A percentile compares a stretch with the other conserved stretches of the same genome.
Evolutionary conservation across 2,329 filamentous ascomycete species (phyloP).

Genomic region (Epichloe sibirici): DNA sequence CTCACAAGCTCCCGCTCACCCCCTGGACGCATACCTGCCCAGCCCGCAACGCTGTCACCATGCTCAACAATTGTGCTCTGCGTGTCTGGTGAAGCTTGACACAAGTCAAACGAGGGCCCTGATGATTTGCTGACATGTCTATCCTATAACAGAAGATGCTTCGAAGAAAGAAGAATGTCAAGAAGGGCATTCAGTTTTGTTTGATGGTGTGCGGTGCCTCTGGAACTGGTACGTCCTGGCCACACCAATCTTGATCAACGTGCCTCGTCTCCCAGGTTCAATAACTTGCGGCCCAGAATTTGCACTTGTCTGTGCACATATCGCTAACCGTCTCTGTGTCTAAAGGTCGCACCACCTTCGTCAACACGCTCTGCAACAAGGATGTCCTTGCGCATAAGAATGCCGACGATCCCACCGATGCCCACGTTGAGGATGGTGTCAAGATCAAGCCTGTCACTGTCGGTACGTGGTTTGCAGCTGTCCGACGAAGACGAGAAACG

Average conservation of each 20-base stretch:
- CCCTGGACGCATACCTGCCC: background rate
- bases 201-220: slow-evolving; percentile 99
- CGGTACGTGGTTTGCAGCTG: slow-evolving; percentile 39
- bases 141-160: slow-evolving; percentile 64
- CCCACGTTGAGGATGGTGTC: slow-evolving; percentile 90
- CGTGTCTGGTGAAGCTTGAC: slow-evolving; percentile 4
- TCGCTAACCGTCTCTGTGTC: background rate
- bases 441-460: slow-evolving; percentile 98
- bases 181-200: slow-evolving; percentile 99
- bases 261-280: background rate
- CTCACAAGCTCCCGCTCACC: slow-evolving; percentile 3
- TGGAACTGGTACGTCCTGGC: slow-evolving; percentile 66
- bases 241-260: background rate
- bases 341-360: slow-evolving; percentile 89
- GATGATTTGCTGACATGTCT: slow-evolving; percentile 18
- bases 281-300: background rate
- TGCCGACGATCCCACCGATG: slow-evolving; percentile 75
- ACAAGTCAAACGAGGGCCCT: background rate
- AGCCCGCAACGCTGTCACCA: background rate
- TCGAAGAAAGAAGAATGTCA: slow-evolving; percentile 99
- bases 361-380: slow-evolving; percentile 98
- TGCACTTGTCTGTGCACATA: background rate
- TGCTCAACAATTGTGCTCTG: slow-evolving; percentile 2
- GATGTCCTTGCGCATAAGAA: slow-evolving; percentile 85
- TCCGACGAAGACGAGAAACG: background rate